phyloP scores from a whole-genome alignment of 257 asterid species.

The Anisodus acutangulus region DNA sequence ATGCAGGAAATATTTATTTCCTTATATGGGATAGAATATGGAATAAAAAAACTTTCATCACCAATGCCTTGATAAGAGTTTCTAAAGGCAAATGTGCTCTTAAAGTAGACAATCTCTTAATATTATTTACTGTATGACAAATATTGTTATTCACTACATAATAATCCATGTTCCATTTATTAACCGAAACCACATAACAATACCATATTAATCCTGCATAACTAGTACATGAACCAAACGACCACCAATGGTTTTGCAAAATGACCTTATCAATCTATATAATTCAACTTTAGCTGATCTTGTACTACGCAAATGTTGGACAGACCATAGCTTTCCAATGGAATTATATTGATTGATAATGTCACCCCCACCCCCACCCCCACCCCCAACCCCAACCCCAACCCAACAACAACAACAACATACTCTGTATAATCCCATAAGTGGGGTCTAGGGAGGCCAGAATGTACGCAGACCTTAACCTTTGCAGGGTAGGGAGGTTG shows the following conservation, averaged over 20 bases:
- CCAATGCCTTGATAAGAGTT: neutral
- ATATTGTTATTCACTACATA: neutral
- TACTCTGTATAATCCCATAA: too few species aligned
- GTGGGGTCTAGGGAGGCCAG: too few species aligned
- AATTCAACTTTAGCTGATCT: neutral
- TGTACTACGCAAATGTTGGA: neutral
- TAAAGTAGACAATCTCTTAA: neutral
- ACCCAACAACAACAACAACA: too few species aligned
- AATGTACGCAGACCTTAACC: too few species aligned
- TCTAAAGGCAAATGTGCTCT: neutral
- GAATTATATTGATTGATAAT: too few species aligned
- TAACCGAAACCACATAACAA: neutral
- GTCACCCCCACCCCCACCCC: too few species aligned
- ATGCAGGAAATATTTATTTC: too few species aligned
- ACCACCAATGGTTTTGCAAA: neutral
- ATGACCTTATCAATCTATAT: neutral
- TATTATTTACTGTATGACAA: neutral
- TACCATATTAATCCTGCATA: neutral
- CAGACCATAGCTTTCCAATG: too few species aligned
- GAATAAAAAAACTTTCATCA: neutral
- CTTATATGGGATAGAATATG: neutral
- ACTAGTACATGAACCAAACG: neutral
- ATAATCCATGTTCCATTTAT: neutral
- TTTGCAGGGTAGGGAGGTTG: too few species aligned
- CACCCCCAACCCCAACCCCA: too few species aligned